phyloP scores from a whole-genome alignment of 805 yeast species.

The Yarrowia osloensis region DNA sequence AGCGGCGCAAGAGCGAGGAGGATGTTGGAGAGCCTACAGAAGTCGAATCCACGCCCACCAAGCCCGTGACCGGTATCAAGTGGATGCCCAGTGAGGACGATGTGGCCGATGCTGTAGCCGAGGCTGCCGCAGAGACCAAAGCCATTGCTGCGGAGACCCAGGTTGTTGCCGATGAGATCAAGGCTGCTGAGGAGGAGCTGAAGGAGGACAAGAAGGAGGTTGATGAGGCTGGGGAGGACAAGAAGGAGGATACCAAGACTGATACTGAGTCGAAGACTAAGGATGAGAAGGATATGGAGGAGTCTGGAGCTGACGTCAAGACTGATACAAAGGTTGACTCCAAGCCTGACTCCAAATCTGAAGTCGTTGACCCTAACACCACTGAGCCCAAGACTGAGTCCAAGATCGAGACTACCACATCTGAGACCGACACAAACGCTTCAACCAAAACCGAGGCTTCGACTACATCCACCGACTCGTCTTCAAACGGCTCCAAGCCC shows the following conservation, averaged over 20 bases:
- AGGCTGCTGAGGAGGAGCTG: background rate
- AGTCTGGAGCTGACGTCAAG: too few relatives aligned
- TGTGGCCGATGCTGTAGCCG: slow-evolving; percentile 5
- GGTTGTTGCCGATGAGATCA: background rate
- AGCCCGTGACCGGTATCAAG: slow-evolving; percentile 15
- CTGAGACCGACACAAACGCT: background rate
- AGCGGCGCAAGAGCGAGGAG: slow-evolving; percentile 19
- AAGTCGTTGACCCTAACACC: slow-evolving; percentile 30
- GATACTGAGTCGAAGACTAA: background rate
- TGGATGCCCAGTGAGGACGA: slow-evolving; percentile 28
- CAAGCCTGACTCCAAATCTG: slow-evolving; percentile 1
- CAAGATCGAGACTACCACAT: slow-evolving; percentile 33
- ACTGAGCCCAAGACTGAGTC: slow-evolving; percentile 4
- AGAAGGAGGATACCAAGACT: background rate
- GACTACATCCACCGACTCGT: too few relatives aligned
- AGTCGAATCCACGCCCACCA: slow-evolving; percentile 9
- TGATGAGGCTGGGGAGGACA: background rate
- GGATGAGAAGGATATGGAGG: slow-evolving; percentile 9
- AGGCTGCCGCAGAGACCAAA: slow-evolving; percentile 15
- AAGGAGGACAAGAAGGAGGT: background rate
- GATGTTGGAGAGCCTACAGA: slow-evolving; percentile 3
- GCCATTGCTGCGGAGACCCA: slow-evolving; percentile 6
- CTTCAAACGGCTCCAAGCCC: slow-evolving; percentile 1
- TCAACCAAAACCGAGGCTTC: background rate
- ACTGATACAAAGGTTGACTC: slow-evolving; percentile 32